These are phyloP conservation scores for Calonectria crousiana DNA, from an alignment of 2,329 filamentous ascomycete genomes.

Conservation along the genomic window DNA sequence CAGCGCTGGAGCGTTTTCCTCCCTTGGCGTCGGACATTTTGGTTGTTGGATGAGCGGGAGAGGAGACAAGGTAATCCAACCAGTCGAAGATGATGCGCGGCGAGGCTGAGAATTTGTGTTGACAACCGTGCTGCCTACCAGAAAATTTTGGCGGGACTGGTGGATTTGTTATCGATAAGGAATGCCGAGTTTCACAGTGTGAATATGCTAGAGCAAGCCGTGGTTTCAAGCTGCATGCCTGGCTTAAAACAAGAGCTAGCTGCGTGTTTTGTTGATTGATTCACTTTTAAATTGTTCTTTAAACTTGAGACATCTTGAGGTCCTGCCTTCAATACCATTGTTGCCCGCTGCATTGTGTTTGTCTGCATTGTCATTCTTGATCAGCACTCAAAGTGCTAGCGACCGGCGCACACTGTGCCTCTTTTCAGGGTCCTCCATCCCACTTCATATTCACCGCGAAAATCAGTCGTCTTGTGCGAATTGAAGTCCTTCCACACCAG, in stretches of 20 bases:
- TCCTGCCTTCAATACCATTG: not conserved
- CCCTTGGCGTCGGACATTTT: constrained; percentile 56
- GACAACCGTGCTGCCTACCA: constrained; percentile 31
- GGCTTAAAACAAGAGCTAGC: not conserved
- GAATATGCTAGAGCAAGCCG: not conserved
- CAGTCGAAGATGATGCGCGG: constrained; percentile 27
- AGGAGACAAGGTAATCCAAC: constrained; percentile 11
- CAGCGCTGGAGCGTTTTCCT: constrained; percentile 60
- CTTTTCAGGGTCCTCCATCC: constrained; percentile 22
- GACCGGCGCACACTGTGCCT: constrained; percentile 23
- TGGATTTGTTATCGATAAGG: constrained; percentile 51
- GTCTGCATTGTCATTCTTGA: not conserved
- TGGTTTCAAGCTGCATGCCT: not conserved
- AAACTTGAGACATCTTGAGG: not conserved
- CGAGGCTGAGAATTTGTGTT: constrained; percentile 42
- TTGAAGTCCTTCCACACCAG: constrained; percentile 17
- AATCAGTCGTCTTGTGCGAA: constrained; percentile 21
- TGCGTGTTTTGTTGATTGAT: not conserved
- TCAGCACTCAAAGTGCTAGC: constrained; percentile 10
- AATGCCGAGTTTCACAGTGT: constrained; percentile 31
- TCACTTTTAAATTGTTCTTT: not conserved
- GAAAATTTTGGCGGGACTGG: constrained; percentile 48
- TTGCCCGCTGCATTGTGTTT: not conserved
- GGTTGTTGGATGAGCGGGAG: constrained; percentile 17
- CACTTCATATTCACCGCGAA: constrained; percentile 20